phyloP scores from a whole-genome alignment of 257 asterid genomes.

The Oldenlandia corymbosa region DNA sequence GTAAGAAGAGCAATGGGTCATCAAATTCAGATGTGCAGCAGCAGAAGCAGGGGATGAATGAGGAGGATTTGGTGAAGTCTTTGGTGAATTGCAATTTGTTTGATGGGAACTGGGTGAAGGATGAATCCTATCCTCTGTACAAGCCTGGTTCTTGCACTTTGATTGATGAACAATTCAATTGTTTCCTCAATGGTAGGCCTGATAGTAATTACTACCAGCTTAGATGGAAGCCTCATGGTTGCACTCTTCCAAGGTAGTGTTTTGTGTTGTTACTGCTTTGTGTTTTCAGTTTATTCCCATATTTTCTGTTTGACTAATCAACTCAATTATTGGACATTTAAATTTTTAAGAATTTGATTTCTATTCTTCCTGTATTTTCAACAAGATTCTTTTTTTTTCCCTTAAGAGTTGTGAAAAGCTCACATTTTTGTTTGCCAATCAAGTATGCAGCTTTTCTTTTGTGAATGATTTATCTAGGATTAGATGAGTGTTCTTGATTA shows the following conservation, averaged over 20 bases:
- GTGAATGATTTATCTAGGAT: too few species aligned
- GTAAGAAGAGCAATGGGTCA: slow-evolving; percentile 31
- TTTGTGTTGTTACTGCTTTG: not conserved
- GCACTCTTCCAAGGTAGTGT: slow-evolving; percentile 71
- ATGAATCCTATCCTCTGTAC: slow-evolving; percentile 75
- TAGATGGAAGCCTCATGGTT: slow-evolving; percentile 86
- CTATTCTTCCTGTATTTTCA: not conserved
- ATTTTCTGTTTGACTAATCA: not conserved
- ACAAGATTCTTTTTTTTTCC: not conserved
- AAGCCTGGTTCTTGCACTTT: slow-evolving; percentile 86
- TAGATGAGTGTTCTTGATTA: not conserved
- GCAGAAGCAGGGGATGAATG: slow-evolving; percentile 28
- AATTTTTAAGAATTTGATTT: not conserved
- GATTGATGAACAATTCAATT: slow-evolving; percentile 90
- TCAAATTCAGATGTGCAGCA: slow-evolving; percentile 13
- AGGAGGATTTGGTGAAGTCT: slow-evolving; percentile 49
- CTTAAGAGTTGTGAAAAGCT: not conserved
- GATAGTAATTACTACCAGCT: slow-evolving; percentile 51
- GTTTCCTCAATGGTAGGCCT: slow-evolving; percentile 74
- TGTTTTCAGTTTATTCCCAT: not conserved
- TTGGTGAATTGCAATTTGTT: slow-evolving; percentile 59
- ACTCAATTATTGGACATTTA: not conserved
- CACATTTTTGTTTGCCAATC: not conserved
- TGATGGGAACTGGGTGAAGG: slow-evolving; percentile 91
- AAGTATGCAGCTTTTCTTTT: too few species aligned